A percentile compares a stretch with the other conserved stretches of the same genome.
phyloP scores from a whole-genome alignment of 148 eudicot species.

The Dianthus caryophyllus region DNA sequence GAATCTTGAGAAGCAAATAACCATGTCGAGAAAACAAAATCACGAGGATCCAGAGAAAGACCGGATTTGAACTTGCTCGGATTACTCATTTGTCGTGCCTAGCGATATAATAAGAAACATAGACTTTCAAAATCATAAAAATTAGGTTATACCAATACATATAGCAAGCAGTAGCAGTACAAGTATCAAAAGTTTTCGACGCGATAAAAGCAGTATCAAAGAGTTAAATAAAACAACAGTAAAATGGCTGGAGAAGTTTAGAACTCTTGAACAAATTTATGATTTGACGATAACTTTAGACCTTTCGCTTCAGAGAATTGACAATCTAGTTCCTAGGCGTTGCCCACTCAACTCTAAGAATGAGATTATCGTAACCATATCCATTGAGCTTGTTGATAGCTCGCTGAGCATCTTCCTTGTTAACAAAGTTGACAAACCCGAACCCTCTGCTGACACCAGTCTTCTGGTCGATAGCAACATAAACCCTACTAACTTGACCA shows the following conservation, averaged over 20 bases:
- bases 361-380: conserved; percentile 94
- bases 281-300: background rate
- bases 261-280: background rate
- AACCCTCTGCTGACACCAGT: conserved; percentile 89
- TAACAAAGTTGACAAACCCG: conserved; percentile 83
- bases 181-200: background rate
- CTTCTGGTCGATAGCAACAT: conserved; percentile 94
- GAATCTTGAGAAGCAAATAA: no score
- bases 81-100: no score
- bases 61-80: no score
- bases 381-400: conserved; percentile 92
- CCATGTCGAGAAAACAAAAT: no score
- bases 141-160: background rate
- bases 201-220: background rate
- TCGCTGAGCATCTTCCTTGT: conserved; percentile 79
- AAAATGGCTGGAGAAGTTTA: background rate
- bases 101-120: background rate
- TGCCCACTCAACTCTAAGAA: conserved; percentile 90
- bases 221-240: background rate
- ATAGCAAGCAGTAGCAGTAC: background rate
- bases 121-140: background rate
- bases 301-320: background rate
- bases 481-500: conserved; percentile 57
- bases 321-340: conserved; percentile 59
- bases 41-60: no score